Percentiles rank a stretch among this genome's conserved stretches.
Conservation (phyloP, 495 filamentous ascomycete genomes). For the Aspergillus sclerotiicarbonarius region DNA sequence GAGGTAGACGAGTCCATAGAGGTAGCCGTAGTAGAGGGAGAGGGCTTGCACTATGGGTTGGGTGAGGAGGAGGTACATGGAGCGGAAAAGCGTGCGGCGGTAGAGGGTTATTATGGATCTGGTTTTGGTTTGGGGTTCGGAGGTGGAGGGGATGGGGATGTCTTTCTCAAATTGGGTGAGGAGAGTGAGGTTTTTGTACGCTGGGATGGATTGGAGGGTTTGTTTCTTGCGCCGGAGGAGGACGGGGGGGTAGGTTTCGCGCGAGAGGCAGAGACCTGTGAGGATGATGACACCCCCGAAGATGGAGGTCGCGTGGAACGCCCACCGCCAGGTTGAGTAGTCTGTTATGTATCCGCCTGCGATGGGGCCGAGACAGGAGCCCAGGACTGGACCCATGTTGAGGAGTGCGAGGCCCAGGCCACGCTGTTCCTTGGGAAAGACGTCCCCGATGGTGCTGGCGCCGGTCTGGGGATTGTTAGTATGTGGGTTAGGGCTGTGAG, state of each 20-base stretch:
- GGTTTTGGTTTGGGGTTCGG: background rate
- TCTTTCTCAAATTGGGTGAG: conserved; percentile 9
- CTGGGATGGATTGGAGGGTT: background rate
- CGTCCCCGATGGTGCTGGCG: conserved; percentile 2
- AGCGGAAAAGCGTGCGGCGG: conserved; percentile 9
- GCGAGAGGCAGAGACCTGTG: conserved; percentile 7
- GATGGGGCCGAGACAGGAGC: conserved; percentile 4
- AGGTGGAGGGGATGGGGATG: background rate
- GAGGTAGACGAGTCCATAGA: conserved; percentile 17
- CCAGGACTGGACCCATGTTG: conserved; percentile 3
- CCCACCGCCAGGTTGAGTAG: conserved; percentile 16
- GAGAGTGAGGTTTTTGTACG: conserved; percentile 1
- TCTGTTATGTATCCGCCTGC: conserved; percentile 15
- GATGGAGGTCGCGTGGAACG: conserved; percentile 15
- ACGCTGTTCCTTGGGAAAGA: background rate
- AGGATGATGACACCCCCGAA: conserved; percentile 11
- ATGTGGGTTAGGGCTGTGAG: background rate
- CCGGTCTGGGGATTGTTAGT: background rate
- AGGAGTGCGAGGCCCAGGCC: background rate
- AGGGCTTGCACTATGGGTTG: conserved; percentile 14
- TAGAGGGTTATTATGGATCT: conserved; percentile 7
- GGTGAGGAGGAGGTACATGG: conserved; percentile 13
- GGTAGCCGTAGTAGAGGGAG: conserved; percentile 12
- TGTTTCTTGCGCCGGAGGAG: conserved; percentile 15
- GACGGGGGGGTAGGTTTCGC: conserved; percentile 13